Evolutionary conservation across 1,139 yeast species (phyloP).

Genomic region (Trichomonascaceae sp.): DNA sequence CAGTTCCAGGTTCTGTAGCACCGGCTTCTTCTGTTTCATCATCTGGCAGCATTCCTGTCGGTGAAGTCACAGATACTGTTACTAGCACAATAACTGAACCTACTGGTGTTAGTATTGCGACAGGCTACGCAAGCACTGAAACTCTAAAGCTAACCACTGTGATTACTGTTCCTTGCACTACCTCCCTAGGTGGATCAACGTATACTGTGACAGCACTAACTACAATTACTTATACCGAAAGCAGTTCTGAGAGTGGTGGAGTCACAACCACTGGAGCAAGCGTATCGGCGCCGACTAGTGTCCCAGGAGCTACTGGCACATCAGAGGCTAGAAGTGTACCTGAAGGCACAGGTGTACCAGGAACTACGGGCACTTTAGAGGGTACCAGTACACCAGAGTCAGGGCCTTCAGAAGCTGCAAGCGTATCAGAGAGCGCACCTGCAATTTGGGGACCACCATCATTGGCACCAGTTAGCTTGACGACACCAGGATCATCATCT

Average conservation of each 20-base stretch:
- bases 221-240: neutral
- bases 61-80: neutral
- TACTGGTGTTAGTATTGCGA: conserved; percentile 5
- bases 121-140: neutral
- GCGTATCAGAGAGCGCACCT: neutral
- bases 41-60: conserved; percentile 9
- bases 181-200: neutral
- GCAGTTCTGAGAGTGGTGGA: neutral
- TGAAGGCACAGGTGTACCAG: neutral
- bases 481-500: neutral
- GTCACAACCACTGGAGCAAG: neutral
- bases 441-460: conserved; percentile 2
- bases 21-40: neutral
- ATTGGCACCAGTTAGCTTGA: neutral
- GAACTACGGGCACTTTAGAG: neutral
- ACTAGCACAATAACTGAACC: neutral
- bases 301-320: neutral
- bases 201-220: neutral
- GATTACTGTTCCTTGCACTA: neutral
- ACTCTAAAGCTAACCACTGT: neutral
- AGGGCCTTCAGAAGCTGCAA: neutral
- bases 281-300: neutral
- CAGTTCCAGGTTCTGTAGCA: conserved; percentile 13
- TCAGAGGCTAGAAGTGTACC: neutral
- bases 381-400: neutral